These are phyloP conservation scores for Bifiguratus adelaidae DNA, from an alignment of 192 early-diverging fungal species.

Conservation along the genomic window DNA sequence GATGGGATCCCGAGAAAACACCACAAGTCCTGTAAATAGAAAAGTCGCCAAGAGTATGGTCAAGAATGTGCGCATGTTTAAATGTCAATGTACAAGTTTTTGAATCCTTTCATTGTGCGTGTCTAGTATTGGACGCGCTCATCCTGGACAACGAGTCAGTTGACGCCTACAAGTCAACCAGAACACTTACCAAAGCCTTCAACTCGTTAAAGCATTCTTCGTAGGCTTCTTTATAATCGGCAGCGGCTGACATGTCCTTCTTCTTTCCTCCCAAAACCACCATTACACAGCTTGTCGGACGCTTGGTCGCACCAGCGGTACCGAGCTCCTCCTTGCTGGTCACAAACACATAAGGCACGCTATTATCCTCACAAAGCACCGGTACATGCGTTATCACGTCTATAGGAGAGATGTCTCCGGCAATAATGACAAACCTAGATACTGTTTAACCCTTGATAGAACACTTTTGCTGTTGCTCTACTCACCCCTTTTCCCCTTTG, in stretches of 20 bases:
- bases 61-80: too few relatives aligned
- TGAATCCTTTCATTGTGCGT: too few relatives aligned
- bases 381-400: slow-evolving; percentile 98
- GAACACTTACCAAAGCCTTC: slow-evolving; percentile 57
- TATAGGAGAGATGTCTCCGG: slow-evolving; percentile 93
- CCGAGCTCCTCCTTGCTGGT: slow-evolving; percentile 94
- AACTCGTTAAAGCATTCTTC: slow-evolving; percentile 73
- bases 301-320: slow-evolving; percentile 83
- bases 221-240: slow-evolving; percentile 80
- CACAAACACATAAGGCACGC: slow-evolving; percentile 94
- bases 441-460: too few relatives aligned
- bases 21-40: too few relatives aligned
- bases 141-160: too few relatives aligned
- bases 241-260: slow-evolving; percentile 51
- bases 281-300: slow-evolving; percentile 90
- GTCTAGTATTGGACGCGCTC: too few relatives aligned
- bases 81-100: too few relatives aligned
- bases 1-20: too few relatives aligned
- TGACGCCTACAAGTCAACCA: too few relatives aligned
- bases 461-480: too few relatives aligned
- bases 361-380: slow-evolving; percentile 91
- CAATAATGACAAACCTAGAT: slow-evolving; percentile 79
- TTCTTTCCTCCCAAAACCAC: slow-evolving; percentile 73
- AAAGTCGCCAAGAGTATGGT: too few relatives aligned
- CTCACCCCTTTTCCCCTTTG: slow-evolving; percentile 84